These are phyloP conservation scores for Naegleria fowleri DNA, from an alignment of 208 protist species.

Conservation along the genomic window DNA sequence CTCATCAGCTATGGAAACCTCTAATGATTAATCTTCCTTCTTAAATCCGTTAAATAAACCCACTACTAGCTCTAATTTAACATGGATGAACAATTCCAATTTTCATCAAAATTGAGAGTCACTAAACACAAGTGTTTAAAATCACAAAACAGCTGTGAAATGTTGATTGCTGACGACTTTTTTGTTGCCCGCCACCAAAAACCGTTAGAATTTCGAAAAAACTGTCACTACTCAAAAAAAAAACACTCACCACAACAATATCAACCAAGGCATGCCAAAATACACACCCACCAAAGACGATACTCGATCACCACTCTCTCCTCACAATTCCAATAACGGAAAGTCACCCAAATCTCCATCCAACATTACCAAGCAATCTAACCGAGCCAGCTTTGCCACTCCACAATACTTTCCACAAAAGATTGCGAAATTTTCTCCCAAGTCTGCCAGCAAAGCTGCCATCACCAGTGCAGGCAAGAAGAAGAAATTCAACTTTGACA, in stretches of 20 bases:
- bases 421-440: not conserved
- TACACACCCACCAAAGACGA: not conserved
- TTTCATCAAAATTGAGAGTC: no score
- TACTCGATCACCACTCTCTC: not conserved
- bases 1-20: no score
- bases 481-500: not conserved
- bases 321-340: not conserved
- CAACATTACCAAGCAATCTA: not conserved
- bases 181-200: not conserved
- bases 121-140: no score
- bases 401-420: not conserved
- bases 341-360: not conserved
- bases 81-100: no score
- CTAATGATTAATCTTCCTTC: no score
- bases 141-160: no score
- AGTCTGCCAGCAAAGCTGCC: not conserved
- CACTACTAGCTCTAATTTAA: no score
- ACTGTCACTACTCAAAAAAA: not conserved
- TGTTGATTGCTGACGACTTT: no score
- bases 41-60: no score
- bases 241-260: not conserved
- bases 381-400: not conserved
- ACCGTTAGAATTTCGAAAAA: not conserved
- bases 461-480: not conserved
- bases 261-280: not conserved